A percentile compares a stretch with the other conserved stretches of the same genome.
These are phyloP conservation scores for Candida oleophila DNA, from an alignment of 805 yeast genomes.

Conservation along the genomic window DNA sequence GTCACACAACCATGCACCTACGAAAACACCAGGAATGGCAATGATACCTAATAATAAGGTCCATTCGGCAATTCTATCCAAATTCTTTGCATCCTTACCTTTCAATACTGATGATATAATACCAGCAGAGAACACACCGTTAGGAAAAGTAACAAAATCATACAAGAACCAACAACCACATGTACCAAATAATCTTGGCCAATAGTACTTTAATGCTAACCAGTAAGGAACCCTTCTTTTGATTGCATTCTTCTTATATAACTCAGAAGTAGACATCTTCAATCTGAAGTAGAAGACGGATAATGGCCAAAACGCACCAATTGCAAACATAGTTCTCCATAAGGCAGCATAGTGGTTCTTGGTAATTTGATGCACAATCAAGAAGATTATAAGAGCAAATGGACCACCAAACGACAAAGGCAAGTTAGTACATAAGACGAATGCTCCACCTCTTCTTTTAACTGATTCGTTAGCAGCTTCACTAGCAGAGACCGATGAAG, in stretches of 20 bases:
- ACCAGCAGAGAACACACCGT: slow-evolving; percentile 63
- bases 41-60: slow-evolving; percentile 61
- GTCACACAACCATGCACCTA: slow-evolving; percentile 68
- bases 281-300: slow-evolving; percentile 69
- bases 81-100: slow-evolving; percentile 27
- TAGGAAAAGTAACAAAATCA: slow-evolving; percentile 80
- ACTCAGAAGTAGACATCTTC: slow-evolving; percentile 64
- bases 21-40: slow-evolving; percentile 69
- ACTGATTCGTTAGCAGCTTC: slow-evolving; percentile 73
- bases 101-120: slow-evolving; percentile 55
- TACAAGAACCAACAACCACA: slow-evolving; percentile 78
- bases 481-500: slow-evolving; percentile 64
- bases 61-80: slow-evolving; percentile 71
- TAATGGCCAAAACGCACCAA: slow-evolving; percentile 68
- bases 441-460: slow-evolving; percentile 62
- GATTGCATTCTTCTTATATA: slow-evolving; percentile 66
- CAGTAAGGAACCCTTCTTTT: slow-evolving; percentile 51
- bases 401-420: slow-evolving; percentile 80
- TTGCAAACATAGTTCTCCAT: slow-evolving; percentile 70
- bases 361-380: slow-evolving; percentile 65
- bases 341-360: slow-evolving; percentile 46
- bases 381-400: slow-evolving; percentile 64
- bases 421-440: slow-evolving; percentile 66
- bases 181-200: slow-evolving; percentile 68
- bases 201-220: slow-evolving; percentile 62